Conservation (phyloP, 257 asterid species). For the Solanum sejunctum region DNA sequence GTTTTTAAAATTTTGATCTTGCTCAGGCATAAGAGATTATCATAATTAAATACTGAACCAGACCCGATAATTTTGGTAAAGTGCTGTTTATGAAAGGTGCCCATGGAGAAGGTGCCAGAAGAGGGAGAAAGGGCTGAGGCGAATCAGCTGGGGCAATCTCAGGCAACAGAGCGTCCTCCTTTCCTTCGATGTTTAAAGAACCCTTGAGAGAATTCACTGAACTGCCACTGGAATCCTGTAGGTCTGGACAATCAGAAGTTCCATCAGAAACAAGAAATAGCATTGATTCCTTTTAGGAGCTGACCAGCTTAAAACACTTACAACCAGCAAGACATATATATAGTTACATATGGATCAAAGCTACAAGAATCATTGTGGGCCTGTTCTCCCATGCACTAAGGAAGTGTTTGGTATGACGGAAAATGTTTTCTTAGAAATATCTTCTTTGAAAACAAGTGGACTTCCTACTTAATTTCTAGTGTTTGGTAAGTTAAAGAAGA, state of each 20-base stretch:
- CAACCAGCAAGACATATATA: neutral
- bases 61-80: constrained; percentile 90
- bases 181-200: constrained; percentile 17
- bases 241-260: constrained; percentile 35
- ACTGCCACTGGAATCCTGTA: constrained; percentile 22
- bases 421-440: no score
- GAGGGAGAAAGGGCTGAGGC: constrained; percentile 86
- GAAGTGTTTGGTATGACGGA: no score
- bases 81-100: constrained; percentile 84
- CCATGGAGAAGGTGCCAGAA: constrained; percentile 92
- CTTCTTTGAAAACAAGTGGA: no score
- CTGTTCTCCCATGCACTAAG: neutral
- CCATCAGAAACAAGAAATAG: neutral
- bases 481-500: no score
- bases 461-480: no score
- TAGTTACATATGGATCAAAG: neutral
- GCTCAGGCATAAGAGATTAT: neutral
- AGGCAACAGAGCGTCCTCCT: constrained; percentile 53
- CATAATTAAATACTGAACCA: constrained; percentile 6
- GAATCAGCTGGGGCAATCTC: constrained; percentile 48
- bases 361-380: neutral
- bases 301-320: neutral
- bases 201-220: constrained; percentile 18
- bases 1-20: neutral
- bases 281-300: neutral